Evolutionary conservation across 2,329 filamentous ascomycete genomes (phyloP).

Genomic region (Calonectria leucothoes): DNA sequence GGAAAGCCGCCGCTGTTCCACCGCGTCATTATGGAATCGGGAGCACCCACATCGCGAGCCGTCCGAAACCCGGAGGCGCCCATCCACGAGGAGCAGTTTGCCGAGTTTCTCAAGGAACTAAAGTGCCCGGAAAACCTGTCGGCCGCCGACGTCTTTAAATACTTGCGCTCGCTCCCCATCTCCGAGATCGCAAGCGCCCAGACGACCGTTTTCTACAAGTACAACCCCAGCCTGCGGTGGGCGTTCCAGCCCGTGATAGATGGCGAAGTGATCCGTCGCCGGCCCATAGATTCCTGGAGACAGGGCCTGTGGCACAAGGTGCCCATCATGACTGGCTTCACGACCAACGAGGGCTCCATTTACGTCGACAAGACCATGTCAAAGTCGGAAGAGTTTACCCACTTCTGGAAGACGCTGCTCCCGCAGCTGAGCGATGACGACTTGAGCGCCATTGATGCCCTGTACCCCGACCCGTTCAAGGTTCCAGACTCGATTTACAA

Average conservation of each 20-base stretch:
- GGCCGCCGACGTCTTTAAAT: constrained; percentile 53
- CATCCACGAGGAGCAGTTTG: constrained; percentile 68
- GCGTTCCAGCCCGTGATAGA: constrained; percentile 78
- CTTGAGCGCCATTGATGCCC: constrained; percentile 61
- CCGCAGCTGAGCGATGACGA: constrained; percentile 66
- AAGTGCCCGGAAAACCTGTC: constrained; percentile 30
- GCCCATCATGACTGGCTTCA: constrained; percentile 74
- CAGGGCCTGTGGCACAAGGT: constrained; percentile 42
- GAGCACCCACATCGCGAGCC: constrained; percentile 64
- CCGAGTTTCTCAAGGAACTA: constrained; percentile 31
- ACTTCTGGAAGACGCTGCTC: constrained; percentile 71
- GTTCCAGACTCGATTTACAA: constrained; percentile 49
- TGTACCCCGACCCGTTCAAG: constrained; percentile 70
- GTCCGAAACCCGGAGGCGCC: constrained; percentile 66
- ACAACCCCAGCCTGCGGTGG: constrained; percentile 62
- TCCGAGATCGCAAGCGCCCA: constrained; percentile 50
- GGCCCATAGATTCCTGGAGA: constrained; percentile 69
- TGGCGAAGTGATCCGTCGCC: constrained; percentile 64
- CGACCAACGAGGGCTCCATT: constrained; percentile 74
- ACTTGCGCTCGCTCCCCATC: constrained; percentile 57
- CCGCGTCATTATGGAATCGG: constrained; percentile 67
- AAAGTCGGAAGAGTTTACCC: constrained; percentile 62
- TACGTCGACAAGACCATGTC: constrained; percentile 68
- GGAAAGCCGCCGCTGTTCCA: constrained; percentile 60
- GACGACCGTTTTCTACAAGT: constrained; percentile 55